These are phyloP conservation scores for Colletotrichum siamense DNA, from an alignment of 2,329 filamentous ascomycete genomes.

Conservation along the genomic window DNA sequence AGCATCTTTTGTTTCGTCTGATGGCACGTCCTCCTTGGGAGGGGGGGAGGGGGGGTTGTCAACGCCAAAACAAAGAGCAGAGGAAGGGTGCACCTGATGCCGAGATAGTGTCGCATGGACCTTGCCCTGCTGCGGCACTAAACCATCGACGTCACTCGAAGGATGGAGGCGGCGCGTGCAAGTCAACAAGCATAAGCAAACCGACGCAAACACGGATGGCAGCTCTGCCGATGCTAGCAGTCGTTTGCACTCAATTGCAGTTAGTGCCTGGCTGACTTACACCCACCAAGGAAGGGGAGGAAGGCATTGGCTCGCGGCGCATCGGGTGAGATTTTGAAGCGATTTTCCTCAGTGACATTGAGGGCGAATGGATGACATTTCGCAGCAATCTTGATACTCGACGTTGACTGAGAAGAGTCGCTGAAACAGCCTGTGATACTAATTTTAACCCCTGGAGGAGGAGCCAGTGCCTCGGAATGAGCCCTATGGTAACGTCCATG, in stretches of 20 bases:
- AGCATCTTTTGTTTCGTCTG: slow-evolving; percentile 17
- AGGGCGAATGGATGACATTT: neutral
- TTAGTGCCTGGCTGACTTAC: neutral
- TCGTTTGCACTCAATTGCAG: neutral
- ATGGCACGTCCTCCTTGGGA: slow-evolving; percentile 1
- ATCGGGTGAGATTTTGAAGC: neutral
- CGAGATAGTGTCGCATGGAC: neutral
- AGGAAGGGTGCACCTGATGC: neutral
- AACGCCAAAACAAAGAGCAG: neutral
- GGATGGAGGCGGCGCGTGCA: neutral
- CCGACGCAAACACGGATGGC: neutral
- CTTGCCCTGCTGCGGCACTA: neutral
- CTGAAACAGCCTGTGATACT: slow-evolving; percentile 16
- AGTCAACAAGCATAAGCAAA: neutral
- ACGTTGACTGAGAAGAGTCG: neutral
- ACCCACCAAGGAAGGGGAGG: neutral
- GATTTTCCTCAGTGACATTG: neutral
- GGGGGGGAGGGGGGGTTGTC: neutral
- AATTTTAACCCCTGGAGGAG: neutral
- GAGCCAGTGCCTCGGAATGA: neutral
- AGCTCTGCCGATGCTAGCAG: neutral
- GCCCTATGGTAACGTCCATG: neutral
- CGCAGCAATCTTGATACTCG: neutral
- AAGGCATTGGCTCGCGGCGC: neutral
- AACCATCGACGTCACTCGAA: neutral